Percentiles rank a stretch among this genome's conserved stretches.
Evolutionary conservation across 805 yeast genomes (phyloP).

Genomic region (Teunomyces pallodes): DNA sequence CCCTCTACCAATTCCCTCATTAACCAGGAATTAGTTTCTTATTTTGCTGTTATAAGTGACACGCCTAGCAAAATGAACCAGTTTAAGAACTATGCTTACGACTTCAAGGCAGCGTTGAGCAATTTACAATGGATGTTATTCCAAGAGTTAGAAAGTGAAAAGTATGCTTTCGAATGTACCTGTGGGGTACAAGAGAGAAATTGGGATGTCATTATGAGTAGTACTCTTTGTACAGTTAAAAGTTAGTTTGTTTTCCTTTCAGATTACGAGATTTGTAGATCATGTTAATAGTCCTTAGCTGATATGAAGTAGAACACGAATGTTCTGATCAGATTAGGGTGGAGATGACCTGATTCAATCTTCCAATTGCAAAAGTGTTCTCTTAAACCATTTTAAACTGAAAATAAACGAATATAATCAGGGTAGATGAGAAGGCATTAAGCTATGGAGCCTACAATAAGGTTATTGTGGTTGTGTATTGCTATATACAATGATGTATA

Average conservation of each 20-base stretch:
- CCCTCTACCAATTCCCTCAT: conserved; percentile 1
- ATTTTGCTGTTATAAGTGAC: not conserved
- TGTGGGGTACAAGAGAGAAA: not conserved
- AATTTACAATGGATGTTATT: conserved; percentile 1
- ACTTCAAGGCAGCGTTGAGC: not conserved
- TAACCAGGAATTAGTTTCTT: not conserved
- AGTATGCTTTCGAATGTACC: not conserved
- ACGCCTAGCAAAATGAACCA: not conserved
- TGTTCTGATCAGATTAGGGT: conserved; percentile 32
- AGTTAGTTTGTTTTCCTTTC: not conserved
- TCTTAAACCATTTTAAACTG: conserved; percentile 47
- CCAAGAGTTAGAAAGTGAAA: not conserved
- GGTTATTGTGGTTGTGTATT: not conserved
- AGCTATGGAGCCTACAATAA: conserved; percentile 31
- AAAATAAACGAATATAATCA: conserved; percentile 47
- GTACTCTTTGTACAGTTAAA: not conserved
- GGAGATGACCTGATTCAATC: conserved; percentile 42
- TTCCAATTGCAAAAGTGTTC: conserved; percentile 47
- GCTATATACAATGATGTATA: not conserved
- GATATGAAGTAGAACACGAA: conserved; percentile 8
- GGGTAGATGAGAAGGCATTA: conserved; percentile 49
- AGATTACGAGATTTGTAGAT: conserved; percentile 17
- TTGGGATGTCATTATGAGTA: not conserved
- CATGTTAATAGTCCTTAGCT: conserved; percentile 30
- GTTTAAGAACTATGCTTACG: conserved; percentile 4